phyloP scores from a whole-genome alignment of 2,329 filamentous ascomycete genomes.

The Claviceps spartinae region DNA sequence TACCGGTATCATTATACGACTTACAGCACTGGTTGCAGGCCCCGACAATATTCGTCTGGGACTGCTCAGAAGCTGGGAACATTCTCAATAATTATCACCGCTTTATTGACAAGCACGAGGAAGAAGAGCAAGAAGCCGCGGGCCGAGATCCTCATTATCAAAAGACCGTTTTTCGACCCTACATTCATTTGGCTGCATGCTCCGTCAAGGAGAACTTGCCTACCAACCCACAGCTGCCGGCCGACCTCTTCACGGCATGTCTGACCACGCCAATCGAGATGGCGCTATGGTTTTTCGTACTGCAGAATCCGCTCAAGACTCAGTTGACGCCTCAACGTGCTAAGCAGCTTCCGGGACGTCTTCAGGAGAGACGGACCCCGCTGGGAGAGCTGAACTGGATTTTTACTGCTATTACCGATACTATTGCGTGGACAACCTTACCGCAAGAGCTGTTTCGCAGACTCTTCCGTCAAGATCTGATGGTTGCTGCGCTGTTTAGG shows the following conservation, averaged over 20 bases:
- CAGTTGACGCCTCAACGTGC: slow-evolving; percentile 68
- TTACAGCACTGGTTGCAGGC: slow-evolving; percentile 91
- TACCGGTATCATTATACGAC: slow-evolving; percentile 90
- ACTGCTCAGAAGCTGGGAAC: slow-evolving; percentile 91
- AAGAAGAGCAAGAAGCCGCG: slow-evolving; percentile 66
- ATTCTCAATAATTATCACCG: slow-evolving; percentile 91
- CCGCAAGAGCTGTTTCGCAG: slow-evolving; percentile 87
- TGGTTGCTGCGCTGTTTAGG: slow-evolving; percentile 95
- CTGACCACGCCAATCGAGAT: slow-evolving; percentile 96
- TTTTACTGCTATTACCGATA: slow-evolving; percentile 96
- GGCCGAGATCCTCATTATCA: slow-evolving; percentile 71
- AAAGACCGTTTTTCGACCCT: slow-evolving; percentile 55
- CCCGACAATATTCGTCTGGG: slow-evolving; percentile 93
- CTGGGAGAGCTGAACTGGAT: slow-evolving; percentile 98
- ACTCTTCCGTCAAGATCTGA: slow-evolving; percentile 91
- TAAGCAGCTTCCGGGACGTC: slow-evolving; percentile 75
- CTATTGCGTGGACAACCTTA: slow-evolving; percentile 94
- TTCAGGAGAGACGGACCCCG: slow-evolving; percentile 86
- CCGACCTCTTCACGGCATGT: slow-evolving; percentile 91
- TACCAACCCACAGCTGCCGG: slow-evolving; percentile 84
- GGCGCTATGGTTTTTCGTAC: slow-evolving; percentile 87
- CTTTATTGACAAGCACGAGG: slow-evolving; percentile 88
- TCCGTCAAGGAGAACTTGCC: slow-evolving; percentile 82
- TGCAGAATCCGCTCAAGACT: slow-evolving; percentile 68
- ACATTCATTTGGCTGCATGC: slow-evolving; percentile 87